A percentile compares a stretch with the other conserved stretches of the same genome.
Evolutionary conservation across 306 rosid genomes (phyloP).

Genomic region (Quercus parvula): DNA sequence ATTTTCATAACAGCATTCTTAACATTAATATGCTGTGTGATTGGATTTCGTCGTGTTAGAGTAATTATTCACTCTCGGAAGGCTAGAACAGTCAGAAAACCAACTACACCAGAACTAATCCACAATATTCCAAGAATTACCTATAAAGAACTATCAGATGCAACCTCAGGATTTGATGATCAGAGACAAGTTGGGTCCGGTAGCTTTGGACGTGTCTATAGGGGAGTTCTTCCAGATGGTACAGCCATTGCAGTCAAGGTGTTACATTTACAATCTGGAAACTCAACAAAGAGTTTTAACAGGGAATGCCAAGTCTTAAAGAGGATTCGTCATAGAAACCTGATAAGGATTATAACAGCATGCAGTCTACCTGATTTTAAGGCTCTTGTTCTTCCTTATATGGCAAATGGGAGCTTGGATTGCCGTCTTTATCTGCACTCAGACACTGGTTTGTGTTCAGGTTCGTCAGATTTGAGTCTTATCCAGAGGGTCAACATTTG

Average conservation of each 20-base stretch:
- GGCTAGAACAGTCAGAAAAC: conserved; percentile 16
- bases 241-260: conserved; percentile 60
- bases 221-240: conserved; percentile 56
- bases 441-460: conserved; percentile 21
- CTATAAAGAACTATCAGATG: conserved; percentile 58
- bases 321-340: conserved; percentile 72
- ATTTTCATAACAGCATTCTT: conserved; percentile 45
- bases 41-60: conserved; percentile 36
- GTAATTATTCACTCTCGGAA: conserved; percentile 27
- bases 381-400: conserved; percentile 70
- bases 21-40: conserved; percentile 42
- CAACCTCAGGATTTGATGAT: conserved; percentile 58
- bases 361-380: conserved; percentile 74
- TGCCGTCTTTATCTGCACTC: conserved; percentile 48
- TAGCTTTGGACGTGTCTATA: conserved; percentile 58
- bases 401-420: conserved; percentile 78
- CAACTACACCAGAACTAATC: conserved; percentile 39
- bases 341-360: conserved; percentile 69
- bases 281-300: conserved; percentile 56
- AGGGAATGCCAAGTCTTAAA: conserved; percentile 70
- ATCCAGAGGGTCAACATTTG: conserved; percentile 66
- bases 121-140: conserved; percentile 63
- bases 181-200: conserved; percentile 57
- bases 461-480: conserved; percentile 54
- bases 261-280: conserved; percentile 54